Conservation (phyloP, 306 rosid species). For the Corylus avellana region DNA sequence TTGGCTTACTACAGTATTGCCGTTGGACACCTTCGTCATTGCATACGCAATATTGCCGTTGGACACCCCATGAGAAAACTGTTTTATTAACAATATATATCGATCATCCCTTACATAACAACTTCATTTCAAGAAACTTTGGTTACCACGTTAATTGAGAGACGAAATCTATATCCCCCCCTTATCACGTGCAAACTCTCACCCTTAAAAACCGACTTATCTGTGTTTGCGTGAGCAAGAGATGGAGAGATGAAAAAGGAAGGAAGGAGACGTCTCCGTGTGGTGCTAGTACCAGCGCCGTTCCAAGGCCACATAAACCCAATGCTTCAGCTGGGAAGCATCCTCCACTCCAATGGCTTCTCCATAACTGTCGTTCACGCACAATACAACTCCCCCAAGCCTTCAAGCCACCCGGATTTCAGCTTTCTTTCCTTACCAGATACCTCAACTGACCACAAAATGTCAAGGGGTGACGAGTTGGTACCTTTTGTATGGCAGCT, state of each 20-base stretch:
- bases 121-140: too few relatives aligned
- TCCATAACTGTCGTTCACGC: constrained; percentile 42
- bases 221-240: neutral
- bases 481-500: neutral
- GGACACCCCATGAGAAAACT: too few relatives aligned
- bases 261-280: neutral
- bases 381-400: constrained; percentile 36
- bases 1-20: too few relatives aligned
- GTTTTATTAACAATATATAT: too few relatives aligned
- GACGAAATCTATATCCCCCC: too few relatives aligned
- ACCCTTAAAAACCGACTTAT: too few relatives aligned
- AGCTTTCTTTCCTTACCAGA: constrained; percentile 32
- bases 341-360: constrained; percentile 47
- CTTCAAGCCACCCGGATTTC: constrained; percentile 42
- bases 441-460: constrained; percentile 28
- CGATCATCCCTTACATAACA: too few relatives aligned
- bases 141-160: too few relatives aligned
- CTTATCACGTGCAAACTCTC: too few relatives aligned
- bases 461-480: constrained; percentile 23
- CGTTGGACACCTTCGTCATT: too few relatives aligned
- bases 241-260: constrained; percentile 35
- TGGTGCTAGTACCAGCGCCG: constrained; percentile 37
- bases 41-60: too few relatives aligned
- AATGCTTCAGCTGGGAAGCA: constrained; percentile 39
- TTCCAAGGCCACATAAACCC: constrained; percentile 45